Evolutionary conservation across 1,139 yeast genomes (phyloP), one percentile per base, ranked within the genome.

Genomic region (Geotrichum histeridarum): DNA sequence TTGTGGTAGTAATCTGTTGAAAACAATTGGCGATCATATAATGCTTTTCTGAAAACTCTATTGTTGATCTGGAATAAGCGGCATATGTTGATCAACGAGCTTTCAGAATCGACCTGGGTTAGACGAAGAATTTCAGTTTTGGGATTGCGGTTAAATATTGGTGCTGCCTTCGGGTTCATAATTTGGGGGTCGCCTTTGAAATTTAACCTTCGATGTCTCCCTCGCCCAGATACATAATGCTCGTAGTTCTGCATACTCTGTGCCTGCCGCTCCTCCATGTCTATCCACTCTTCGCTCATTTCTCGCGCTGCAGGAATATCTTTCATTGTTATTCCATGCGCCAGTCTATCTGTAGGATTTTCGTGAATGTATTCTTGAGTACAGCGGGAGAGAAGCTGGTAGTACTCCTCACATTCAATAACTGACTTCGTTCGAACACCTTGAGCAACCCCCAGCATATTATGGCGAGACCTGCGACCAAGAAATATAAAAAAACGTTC

Each of bases 221-320:
- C 3, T 22, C 27, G 27, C 27, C 3, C 4, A 22, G 27, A 22
- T 5, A 22, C 27, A 5, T 22, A 22, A 22, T 18, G 22, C 22
- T 50, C 52, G 35, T 27, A 41, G 18, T 38, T 12, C 11, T 42
- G 42, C 18, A 53, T 18, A 14, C 51, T 44, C 18, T 37, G 36
- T 12, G 76, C 71, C 58, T 78, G 82, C 6, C 65, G 64, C 43
- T 78, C 78, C 63, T 82, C 87, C 65, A 77, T 68, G 11, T 66
- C 64, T 1, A 78, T 64, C 66, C 77, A 81, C 18, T 69, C 68
- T 17, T 72, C 73, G 56, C 78, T 74, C 77, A 82, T 76, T 63
- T 83, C 88, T 58, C 70, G 69, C 0, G 83, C 79, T 1, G 73
- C 70, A 0, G 86, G 86, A 31, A 82, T 65, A 2, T 79, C 79